Base-by-base conservation (phyloP, 164 flowering plant genomes). In the Hamamelis virginiana region DNA sequence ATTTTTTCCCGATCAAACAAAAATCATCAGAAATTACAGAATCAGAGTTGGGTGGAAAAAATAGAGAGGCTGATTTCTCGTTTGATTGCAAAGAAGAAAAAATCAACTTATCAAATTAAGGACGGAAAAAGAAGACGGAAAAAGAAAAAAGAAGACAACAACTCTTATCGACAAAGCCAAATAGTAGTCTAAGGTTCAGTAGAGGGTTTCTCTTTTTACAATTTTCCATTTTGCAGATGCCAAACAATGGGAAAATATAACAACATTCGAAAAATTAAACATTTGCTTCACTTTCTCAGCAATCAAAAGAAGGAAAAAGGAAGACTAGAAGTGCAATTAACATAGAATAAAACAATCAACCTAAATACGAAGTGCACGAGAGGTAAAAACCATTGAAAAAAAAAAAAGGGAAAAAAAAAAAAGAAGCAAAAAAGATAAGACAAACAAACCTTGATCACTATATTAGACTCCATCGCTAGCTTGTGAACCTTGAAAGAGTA, bases 401-500 rank as follows among this genome's bases (percentile, higher is more conserved):
- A 28, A 1, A 1, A 8, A 43, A 21, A 15, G 23, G 10, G 21
- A 38, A 21, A 51, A 51, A 15, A 0, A 64, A 9, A n/a, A 62
- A 59, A 51, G 56, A 44, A 53, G n/a, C n/a, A 33, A 27, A 3
- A 21, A 38, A 19, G n/a, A n/a, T n/a, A n/a, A 47, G 61, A 27
- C 69, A 66, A 64, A 41, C 67, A 0, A 22, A 86, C 88, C 88
- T 86, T 86, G 80, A 86, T 77, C 48, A 81, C 86, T 27, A 78
- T 23, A 25, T 74, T 18, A 6, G 80, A 77, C 64, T 73, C 82
- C 90, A 82, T 85, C 28, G 69, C 64, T 45, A 0, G 48, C 6
- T 33, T 33, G 41, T 6, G 41, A 33, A 33, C 4, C 41, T 33
- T 6, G 41, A 33, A 6, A 6, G 41, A 33, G 6, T 2, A 6